Evolutionary conservation across 805 yeast species (phyloP), one percentile per base, ranked within the genome.

Genomic region (Barnettozyma sucrosica): DNA sequence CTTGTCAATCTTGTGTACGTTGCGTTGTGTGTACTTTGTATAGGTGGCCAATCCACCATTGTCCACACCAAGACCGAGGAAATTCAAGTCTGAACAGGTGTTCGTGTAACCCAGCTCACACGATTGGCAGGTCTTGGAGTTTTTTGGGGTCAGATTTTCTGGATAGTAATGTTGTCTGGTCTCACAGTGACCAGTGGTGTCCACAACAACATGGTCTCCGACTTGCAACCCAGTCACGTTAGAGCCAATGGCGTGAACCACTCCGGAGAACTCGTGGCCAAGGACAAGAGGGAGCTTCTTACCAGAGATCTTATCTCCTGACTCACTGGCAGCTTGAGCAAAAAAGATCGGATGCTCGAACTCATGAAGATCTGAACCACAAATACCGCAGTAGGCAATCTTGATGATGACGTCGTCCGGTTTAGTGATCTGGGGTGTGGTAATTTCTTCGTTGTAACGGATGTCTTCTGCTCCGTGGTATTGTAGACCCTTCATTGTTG

Each of bases 361-460:
- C 60, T 82, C 80, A 52, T 80, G 84, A 18, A 80, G 62, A 59
- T 80, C 85, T 0, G 81, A 68, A 30, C 85, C 85, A 57, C 85
- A 80, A 41, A 67, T 58, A 36, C 85, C 85, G 55, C 83, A 77
- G 57, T 64, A 76, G 13, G 71, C 67, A 18, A 75, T 66, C 39
- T 68, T 70, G 21, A 75, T 51, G n/a, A 72, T 63, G 32, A 75
- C 66, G 46, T 75, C 79, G 41, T 71, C 71, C 5, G 65, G 64
- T 18, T 63, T 58, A 3, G 57, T 50, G 28, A 69, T 63, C 24
- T 48, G 43, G 9, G 79, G 79, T 39, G 65, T 67, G 9, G 62
- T 52, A 14, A 63, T 62, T 44, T 52, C 50, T 1, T 63, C 53
- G 7, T 67, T 60, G 55, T 56, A 71, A 40, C 69, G 56, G 28